Conservation (phyloP, 2,329 filamentous ascomycete genomes). For the Thielaviopsis musarum region DNA sequence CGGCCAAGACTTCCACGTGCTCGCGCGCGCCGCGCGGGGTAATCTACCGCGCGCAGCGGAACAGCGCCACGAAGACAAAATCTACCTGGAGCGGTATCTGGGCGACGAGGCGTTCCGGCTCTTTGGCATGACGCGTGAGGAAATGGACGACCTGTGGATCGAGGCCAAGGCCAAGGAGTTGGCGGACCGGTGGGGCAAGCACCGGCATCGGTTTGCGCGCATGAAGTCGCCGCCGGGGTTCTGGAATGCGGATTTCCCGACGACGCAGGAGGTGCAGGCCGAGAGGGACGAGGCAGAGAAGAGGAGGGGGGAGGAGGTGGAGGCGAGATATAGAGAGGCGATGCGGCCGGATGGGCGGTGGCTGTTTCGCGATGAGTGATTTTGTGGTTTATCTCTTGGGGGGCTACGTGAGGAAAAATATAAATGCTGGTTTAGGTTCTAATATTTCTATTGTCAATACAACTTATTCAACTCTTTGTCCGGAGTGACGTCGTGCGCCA, state of each 20-base stretch:
- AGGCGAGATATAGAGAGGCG: slow-evolving; percentile 65
- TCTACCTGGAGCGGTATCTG: slow-evolving; percentile 38
- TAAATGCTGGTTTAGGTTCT: background rate
- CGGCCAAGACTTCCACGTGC: slow-evolving; percentile 49
- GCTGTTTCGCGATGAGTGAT: slow-evolving; percentile 64
- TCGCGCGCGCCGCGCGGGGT: slow-evolving; percentile 38
- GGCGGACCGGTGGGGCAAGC: slow-evolving; percentile 60
- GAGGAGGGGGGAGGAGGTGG: slow-evolving; percentile 46
- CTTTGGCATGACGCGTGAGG: slow-evolving; percentile 37
- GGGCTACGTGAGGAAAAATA: background rate
- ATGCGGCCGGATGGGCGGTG: slow-evolving; percentile 61
- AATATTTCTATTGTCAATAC: no score
- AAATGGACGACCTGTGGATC: slow-evolving; percentile 51
- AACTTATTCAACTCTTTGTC: no score
- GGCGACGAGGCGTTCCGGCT: slow-evolving; percentile 43
- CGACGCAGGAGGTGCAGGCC: slow-evolving; percentile 59
- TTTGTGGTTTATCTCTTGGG: background rate
- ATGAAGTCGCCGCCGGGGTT: slow-evolving; percentile 66
- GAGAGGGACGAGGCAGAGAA: slow-evolving; percentile 49
- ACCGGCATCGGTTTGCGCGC: slow-evolving; percentile 58
- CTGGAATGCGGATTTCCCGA: slow-evolving; percentile 81
- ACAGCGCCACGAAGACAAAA: slow-evolving; percentile 27
- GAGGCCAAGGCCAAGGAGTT: slow-evolving; percentile 58
- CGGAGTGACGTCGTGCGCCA: background rate
- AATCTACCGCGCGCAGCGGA: slow-evolving; percentile 21